phyloP scores from a whole-genome alignment of 78 protist genomes.

The Isochrysis galbana region DNA sequence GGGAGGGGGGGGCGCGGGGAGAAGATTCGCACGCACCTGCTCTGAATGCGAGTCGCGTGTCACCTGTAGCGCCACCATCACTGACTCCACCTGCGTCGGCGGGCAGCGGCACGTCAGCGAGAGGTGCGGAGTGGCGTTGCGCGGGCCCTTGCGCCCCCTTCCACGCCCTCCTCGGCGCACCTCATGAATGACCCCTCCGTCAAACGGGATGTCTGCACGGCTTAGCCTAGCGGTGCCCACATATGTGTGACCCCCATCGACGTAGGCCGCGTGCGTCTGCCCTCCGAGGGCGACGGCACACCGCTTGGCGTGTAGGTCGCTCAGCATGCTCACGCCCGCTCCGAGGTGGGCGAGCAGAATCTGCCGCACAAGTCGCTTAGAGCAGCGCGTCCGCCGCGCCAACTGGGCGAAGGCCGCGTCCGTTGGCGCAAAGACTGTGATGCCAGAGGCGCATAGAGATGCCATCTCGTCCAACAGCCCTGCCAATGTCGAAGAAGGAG shows the following conservation, averaged over 20 bases:
- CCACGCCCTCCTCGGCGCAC: no score
- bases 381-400: not conserved
- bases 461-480: not conserved
- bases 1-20: no score
- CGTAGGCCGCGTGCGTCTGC: conserved; percentile 9
- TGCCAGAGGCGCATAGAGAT: not conserved
- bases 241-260: not conserved
- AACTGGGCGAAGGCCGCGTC: not conserved
- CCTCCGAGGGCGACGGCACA: not conserved
- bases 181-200: conserved; percentile 1
- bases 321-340: not conserved
- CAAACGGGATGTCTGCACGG: not conserved
- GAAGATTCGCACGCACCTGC: no score
- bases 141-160: no score
- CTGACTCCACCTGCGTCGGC: no score
- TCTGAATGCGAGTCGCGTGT: not conserved
- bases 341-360: not conserved
- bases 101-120: no score
- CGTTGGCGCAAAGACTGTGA: not conserved
- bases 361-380: not conserved
- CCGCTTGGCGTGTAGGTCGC: not conserved
- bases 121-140: no score
- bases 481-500: no score
- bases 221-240: not conserved
- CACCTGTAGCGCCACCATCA: not conserved